Percentiles rank a stretch among this genome's conserved stretches.
phyloP scores from a whole-genome alignment of 768 basidiomycete species.

The Boletus huronensis region DNA sequence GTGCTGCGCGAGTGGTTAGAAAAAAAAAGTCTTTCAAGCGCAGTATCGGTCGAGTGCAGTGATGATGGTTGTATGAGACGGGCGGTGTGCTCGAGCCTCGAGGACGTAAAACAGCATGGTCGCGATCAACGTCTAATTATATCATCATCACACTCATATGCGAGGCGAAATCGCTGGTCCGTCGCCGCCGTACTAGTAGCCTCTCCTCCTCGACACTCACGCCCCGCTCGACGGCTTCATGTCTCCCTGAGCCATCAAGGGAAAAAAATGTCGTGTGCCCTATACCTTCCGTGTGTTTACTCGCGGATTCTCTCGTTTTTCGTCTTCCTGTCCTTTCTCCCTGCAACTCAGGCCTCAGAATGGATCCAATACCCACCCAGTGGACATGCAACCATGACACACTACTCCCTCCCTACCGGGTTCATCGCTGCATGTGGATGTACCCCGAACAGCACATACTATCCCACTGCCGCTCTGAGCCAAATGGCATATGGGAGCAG shows the following conservation, averaged over 20 bases:
- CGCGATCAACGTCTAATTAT: background rate
- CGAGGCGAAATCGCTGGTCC: background rate
- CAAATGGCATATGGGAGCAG: conserved; percentile 80
- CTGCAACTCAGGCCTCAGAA: conserved; percentile 25
- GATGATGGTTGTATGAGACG: background rate
- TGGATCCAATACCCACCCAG: conserved; percentile 65
- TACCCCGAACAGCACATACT: conserved; percentile 56
- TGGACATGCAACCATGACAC: conserved; percentile 76
- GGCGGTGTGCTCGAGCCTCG: background rate
- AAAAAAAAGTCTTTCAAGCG: background rate
- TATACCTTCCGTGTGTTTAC: background rate
- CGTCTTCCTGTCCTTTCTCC: conserved; percentile 24
- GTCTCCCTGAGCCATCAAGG: conserved; percentile 3
- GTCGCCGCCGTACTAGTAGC: background rate
- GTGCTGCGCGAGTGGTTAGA: too few relatives aligned
- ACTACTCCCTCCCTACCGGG: conserved; percentile 51
- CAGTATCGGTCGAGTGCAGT: background rate
- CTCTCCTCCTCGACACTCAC: background rate
- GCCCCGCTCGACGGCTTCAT: conserved; percentile 8
- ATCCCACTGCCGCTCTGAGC: conserved; percentile 76
- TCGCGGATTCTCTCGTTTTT: conserved; percentile 22
- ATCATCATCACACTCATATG: background rate
- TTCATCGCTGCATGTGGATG: conserved; percentile 75
- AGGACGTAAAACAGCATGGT: background rate
- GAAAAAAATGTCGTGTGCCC: conserved; percentile 16